These are phyloP conservation scores for Trichoderma erinaceum DNA, from an alignment of 495 filamentous ascomycete species.

Conservation along the genomic window DNA sequence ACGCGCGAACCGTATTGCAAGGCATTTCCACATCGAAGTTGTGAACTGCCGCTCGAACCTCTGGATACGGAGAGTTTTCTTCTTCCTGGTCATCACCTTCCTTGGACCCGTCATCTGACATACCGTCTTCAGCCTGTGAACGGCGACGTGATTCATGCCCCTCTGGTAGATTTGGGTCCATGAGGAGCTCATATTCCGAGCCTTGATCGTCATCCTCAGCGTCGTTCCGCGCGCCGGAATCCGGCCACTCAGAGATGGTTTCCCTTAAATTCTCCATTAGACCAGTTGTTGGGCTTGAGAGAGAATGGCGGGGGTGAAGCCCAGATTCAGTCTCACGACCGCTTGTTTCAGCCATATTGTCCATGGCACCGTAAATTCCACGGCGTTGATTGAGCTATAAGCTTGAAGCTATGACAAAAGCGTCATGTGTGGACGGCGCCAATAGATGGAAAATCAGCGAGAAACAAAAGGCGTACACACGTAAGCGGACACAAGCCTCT, in stretches of 20 bases:
- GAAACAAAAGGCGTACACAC: not conserved
- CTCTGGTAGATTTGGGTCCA: constrained; percentile 46
- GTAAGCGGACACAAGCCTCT: not conserved
- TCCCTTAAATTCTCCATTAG: not conserved
- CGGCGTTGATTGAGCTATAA: not conserved
- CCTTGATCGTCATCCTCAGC: constrained; percentile 30
- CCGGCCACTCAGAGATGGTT: constrained; percentile 28
- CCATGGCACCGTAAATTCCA: not conserved
- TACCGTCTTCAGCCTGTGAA: constrained; percentile 7
- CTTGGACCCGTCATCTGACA: constrained; percentile 23
- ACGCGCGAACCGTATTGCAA: constrained; percentile 66
- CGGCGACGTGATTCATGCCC: constrained; percentile 27
- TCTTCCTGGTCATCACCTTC: constrained; percentile 37
- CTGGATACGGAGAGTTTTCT: constrained; percentile 63
- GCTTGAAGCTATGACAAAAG: not conserved
- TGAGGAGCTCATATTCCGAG: constrained; percentile 39
- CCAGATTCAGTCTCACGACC: not conserved
- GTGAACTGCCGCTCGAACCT: constrained; percentile 57
- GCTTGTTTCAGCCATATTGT: constrained; percentile 1
- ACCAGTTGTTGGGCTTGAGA: not conserved
- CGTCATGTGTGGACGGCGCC: not conserved
- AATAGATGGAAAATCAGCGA: not conserved
- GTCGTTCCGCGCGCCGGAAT: constrained; percentile 23
- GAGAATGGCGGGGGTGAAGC: not conserved
- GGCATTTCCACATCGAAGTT: constrained; percentile 62